phyloP scores from a whole-genome alignment of 1,139 yeast species.

The Geotrichum bryndzae region DNA sequence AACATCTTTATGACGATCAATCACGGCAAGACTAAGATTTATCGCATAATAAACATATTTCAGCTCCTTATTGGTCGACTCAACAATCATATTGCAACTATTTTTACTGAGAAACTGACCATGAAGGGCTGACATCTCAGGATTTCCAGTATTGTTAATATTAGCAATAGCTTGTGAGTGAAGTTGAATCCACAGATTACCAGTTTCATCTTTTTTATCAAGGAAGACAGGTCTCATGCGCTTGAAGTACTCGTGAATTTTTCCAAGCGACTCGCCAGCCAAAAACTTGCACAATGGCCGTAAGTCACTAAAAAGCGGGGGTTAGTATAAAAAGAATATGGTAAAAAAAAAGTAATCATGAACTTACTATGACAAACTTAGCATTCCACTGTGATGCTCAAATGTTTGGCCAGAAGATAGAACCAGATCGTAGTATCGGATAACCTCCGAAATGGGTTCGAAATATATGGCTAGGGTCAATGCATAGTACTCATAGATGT shows the following conservation, averaged over 20 bases:
- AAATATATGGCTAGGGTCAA: slow-evolving; percentile 42
- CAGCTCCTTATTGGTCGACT: slow-evolving; percentile 20
- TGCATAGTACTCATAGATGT: slow-evolving; percentile 44
- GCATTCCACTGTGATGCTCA: slow-evolving; percentile 29
- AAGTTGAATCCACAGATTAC: slow-evolving; percentile 31
- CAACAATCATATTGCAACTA: slow-evolving; percentile 17
- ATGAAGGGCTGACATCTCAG: slow-evolving; percentile 26
- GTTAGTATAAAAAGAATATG: neutral
- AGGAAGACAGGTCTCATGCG: slow-evolving; percentile 26
- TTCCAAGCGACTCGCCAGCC: slow-evolving; percentile 30
- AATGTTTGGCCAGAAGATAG: slow-evolving; percentile 30
- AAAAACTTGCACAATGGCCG: slow-evolving; percentile 32
- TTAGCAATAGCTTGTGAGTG: slow-evolving; percentile 28
- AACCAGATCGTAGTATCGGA: slow-evolving; percentile 32
- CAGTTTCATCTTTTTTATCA: slow-evolving; percentile 26
- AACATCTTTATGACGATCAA: slow-evolving; percentile 26
- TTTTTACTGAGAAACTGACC: slow-evolving; percentile 24
- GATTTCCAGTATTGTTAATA: slow-evolving; percentile 26
- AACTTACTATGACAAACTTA: slow-evolving; percentile 28
- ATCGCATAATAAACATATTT: slow-evolving; percentile 27
- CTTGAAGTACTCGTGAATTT: slow-evolving; percentile 26
- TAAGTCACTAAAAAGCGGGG: slow-evolving; percentile 23
- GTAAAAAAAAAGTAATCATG: neutral
- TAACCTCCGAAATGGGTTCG: slow-evolving; percentile 41
- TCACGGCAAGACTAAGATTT: slow-evolving; percentile 26